A percentile compares a stretch with the other conserved stretches of the same genome.
Evolutionary conservation across 331 rosid genomes (phyloP).

Genomic region (Dryas integrifolia): DNA sequence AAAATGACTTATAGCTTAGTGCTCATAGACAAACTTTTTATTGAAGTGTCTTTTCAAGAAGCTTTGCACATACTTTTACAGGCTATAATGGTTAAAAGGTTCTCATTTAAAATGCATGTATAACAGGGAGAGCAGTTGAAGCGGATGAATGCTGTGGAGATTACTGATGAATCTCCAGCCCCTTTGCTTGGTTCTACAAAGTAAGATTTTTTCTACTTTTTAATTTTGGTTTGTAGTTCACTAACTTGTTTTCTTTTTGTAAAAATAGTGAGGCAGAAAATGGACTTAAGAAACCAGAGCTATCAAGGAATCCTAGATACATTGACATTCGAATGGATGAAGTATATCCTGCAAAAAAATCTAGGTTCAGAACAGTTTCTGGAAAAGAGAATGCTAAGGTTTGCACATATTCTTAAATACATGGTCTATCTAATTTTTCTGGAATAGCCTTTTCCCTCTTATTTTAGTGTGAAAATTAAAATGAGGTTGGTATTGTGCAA

Average conservation of each 20-base stretch:
- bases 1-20: background rate
- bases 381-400: slow-evolving; percentile 90
- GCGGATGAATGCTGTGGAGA: slow-evolving; percentile 42
- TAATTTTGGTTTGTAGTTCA: slow-evolving; percentile 20
- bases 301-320: slow-evolving; percentile 49
- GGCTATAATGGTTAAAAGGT: background rate
- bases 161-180: slow-evolving; percentile 50
- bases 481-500: slow-evolving; percentile 13
- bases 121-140: slow-evolving; percentile 87
- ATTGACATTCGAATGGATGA: slow-evolving; percentile 70
- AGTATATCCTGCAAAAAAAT: slow-evolving; percentile 74
- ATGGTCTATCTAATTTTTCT: background rate
- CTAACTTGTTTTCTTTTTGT: slow-evolving; percentile 30
- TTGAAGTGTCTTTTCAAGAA: background rate
- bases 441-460: background rate
- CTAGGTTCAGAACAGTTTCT: slow-evolving; percentile 57
- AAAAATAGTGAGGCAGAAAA: slow-evolving; percentile 36
- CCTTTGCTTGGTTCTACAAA: slow-evolving; percentile 34
- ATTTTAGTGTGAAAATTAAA: slow-evolving; percentile 17
- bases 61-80: background rate
- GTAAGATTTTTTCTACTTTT: slow-evolving; percentile 38
- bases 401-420: slow-evolving; percentile 6
- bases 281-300: slow-evolving; percentile 47
- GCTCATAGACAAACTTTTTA: background rate
- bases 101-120: slow-evolving; percentile 2